phyloP scores from a whole-genome alignment of 2,329 filamentous ascomycete species.

The Colletotrichum phormii region DNA sequence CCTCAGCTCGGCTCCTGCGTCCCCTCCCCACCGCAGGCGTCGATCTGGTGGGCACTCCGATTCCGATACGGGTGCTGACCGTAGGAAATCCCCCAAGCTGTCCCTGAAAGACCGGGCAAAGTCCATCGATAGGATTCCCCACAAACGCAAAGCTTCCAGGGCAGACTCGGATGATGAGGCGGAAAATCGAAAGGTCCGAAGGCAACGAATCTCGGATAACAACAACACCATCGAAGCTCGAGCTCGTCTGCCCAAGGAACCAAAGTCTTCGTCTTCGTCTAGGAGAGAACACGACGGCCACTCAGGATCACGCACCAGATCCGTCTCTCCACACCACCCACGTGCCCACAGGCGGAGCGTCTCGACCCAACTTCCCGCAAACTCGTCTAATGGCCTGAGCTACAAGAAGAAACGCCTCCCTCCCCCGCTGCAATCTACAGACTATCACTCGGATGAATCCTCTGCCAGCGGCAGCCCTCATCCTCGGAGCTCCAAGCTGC shows the following conservation, averaged over 20 bases:
- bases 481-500: slow-evolving; percentile 68
- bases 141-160: slow-evolving; percentile 66
- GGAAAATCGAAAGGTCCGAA: slow-evolving; percentile 64
- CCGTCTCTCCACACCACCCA: slow-evolving; percentile 69
- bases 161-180: slow-evolving; percentile 69
- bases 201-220: slow-evolving; percentile 62
- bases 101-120: slow-evolving; percentile 60
- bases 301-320: slow-evolving; percentile 50
- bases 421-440: slow-evolving; percentile 70
- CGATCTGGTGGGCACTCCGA: slow-evolving; percentile 55
- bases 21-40: slow-evolving; percentile 58
- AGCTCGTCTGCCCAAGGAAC: slow-evolving; percentile 40
- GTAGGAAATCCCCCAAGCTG: slow-evolving; percentile 56
- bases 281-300: slow-evolving; percentile 49
- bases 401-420: slow-evolving; percentile 73
- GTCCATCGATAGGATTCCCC: slow-evolving; percentile 58
- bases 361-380: slow-evolving; percentile 71
- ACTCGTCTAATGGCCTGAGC: slow-evolving; percentile 65
- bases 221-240: slow-evolving; percentile 34
- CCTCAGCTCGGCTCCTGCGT: slow-evolving; percentile 69
- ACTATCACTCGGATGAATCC: slow-evolving; percentile 77
- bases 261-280: slow-evolving; percentile 45
- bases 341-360: slow-evolving; percentile 71
- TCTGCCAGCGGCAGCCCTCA: slow-evolving; percentile 71
- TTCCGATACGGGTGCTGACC: slow-evolving; percentile 67